Evolutionary conservation across 1,139 yeast species (phyloP).

Genomic region (Yamadazyma friedrichii): DNA sequence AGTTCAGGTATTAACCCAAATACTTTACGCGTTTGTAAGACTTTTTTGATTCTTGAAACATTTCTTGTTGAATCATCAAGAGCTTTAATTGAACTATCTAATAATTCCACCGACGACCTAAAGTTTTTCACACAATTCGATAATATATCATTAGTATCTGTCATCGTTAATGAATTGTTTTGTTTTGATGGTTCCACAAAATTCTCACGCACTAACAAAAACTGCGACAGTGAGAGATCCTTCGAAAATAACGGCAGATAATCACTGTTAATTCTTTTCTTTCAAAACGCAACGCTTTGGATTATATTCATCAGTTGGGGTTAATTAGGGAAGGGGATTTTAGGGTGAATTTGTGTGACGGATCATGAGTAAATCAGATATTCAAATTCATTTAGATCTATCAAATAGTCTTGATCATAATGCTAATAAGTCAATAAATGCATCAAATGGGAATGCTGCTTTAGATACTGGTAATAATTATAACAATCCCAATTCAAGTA

Average conservation of each 20-base stretch:
- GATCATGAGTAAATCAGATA: conserved; percentile 18
- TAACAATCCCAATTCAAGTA: conserved; percentile 1
- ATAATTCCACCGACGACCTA: conserved; percentile 29
- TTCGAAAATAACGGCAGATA: no score
- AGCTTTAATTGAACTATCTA: conserved; percentile 28
- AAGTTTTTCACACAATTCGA: conserved; percentile 30
- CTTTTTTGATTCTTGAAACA: conserved; percentile 31
- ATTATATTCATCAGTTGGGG: not conserved
- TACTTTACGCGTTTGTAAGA: conserved; percentile 35
- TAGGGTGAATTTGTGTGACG: not conserved
- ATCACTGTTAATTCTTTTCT: no score
- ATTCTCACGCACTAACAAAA: not conserved
- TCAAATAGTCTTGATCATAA: conserved; percentile 1
- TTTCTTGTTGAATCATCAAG: conserved; percentile 35
- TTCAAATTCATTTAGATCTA: conserved; percentile 21
- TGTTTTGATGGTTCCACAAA: not conserved
- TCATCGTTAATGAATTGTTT: not conserved
- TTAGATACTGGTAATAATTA: not conserved
- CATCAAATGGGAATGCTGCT: not conserved
- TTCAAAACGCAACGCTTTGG: no score
- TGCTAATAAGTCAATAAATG: not conserved
- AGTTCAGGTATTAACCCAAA: conserved; percentile 44
- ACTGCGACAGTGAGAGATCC: not conserved
- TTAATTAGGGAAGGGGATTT: not conserved
- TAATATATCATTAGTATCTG: conserved; percentile 16